Evolutionary conservation across 345 rosid species (phyloP).

Genomic region (Aethionema arabicum): DNA sequence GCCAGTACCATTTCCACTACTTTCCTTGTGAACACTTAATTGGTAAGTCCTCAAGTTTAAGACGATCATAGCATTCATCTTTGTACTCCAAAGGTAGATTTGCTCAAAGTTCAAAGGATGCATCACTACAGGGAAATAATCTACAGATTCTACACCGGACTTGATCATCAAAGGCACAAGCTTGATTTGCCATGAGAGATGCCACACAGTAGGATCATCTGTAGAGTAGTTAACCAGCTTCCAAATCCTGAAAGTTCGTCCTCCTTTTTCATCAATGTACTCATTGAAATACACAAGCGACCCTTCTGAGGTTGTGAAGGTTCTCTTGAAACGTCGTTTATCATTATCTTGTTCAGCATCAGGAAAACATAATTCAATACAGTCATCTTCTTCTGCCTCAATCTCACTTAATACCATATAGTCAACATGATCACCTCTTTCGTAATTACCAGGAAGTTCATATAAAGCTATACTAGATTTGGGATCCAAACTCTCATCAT

Average conservation of each 20-base stretch:
- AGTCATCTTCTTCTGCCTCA: no score
- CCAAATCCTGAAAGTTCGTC: not conserved
- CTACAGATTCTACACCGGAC: not conserved
- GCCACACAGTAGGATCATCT: not conserved
- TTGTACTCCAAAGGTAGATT: not conserved
- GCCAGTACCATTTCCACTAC: not conserved
- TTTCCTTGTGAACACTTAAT: not conserved
- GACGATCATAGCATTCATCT: not conserved
- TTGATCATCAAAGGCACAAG: not conserved
- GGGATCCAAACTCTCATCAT: no score
- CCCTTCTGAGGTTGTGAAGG: conserved; percentile 1
- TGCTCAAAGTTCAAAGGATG: conserved; percentile 3
- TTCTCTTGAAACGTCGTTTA: not conserved
- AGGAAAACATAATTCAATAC: not conserved
- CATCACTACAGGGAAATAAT: conserved; percentile 8
- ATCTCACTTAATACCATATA: no score
- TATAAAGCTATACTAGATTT: no score
- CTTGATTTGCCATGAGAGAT: not conserved
- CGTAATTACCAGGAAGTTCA: no score
- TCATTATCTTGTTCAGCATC: not conserved
- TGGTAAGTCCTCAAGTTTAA: not conserved
- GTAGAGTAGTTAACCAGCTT: not conserved
- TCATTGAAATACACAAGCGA: conserved; percentile 2
- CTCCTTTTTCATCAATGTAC: not conserved
- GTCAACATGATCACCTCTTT: no score